phyloP scores from a whole-genome alignment of 495 filamentous ascomycete genomes.

The Xylona heveae region DNA sequence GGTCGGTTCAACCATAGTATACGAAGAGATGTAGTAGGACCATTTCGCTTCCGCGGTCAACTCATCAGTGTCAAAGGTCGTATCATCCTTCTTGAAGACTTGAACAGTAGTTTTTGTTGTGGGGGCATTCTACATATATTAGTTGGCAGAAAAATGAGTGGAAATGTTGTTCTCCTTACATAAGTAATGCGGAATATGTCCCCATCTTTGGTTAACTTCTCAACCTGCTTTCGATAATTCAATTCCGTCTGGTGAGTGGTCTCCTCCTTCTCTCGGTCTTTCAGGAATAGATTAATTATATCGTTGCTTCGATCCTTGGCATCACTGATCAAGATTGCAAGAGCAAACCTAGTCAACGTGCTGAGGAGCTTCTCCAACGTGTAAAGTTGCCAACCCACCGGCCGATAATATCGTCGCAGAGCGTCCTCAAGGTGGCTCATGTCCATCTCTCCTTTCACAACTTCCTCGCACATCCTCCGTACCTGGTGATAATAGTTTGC shows the following conservation, averaged over 20 bases:
- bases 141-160: slow-evolving; percentile 2
- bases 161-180: slow-evolving; percentile 28
- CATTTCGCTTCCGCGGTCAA: slow-evolving; percentile 40
- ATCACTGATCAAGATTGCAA: slow-evolving; percentile 55
- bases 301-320: slow-evolving; percentile 79
- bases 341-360: slow-evolving; percentile 51
- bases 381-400: slow-evolving; percentile 76
- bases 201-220: slow-evolving; percentile 71
- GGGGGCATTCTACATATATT: slow-evolving; percentile 24
- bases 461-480: slow-evolving; percentile 43
- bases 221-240: slow-evolving; percentile 65
- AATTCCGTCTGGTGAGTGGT: slow-evolving; percentile 74
- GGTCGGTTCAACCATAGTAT: slow-evolving; percentile 67
- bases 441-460: slow-evolving; percentile 56
- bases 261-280: slow-evolving; percentile 55
- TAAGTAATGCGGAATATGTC: slow-evolving; percentile 72
- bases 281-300: slow-evolving; percentile 62
- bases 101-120: slow-evolving; percentile 38
- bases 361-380: slow-evolving; percentile 68
- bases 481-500: slow-evolving; percentile 52
- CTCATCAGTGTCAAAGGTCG: slow-evolving; percentile 46
- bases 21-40: slow-evolving; percentile 89
- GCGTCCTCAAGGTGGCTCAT: slow-evolving; percentile 66
- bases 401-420: slow-evolving; percentile 71
- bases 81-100: slow-evolving; percentile 59